Evolutionary conservation across 176 grass and related monocot genomes (phyloP).

Genomic region (Guadua angustifolia): DNA sequence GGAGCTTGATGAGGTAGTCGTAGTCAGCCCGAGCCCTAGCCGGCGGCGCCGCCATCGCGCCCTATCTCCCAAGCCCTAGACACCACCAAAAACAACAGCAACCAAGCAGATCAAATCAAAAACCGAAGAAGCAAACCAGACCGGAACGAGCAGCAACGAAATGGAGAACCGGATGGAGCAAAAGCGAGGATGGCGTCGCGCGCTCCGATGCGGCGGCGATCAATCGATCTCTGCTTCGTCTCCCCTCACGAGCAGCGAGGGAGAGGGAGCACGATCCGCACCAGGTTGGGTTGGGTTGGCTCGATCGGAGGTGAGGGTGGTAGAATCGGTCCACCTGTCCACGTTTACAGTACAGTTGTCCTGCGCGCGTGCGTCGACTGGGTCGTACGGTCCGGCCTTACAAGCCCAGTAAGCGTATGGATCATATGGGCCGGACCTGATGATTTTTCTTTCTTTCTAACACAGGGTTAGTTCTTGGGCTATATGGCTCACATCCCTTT

Average conservation of each 20-base stretch:
- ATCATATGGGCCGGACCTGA: neutral
- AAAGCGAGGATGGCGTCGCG: neutral
- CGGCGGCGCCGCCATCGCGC: slow-evolving; percentile 58
- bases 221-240: slow-evolving; percentile 2
- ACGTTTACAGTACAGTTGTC: neutral
- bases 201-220: slow-evolving; percentile 16
- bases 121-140: neutral
- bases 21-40: slow-evolving; percentile 65
- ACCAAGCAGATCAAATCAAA: slow-evolving; percentile 37
- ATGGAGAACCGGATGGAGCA: slow-evolving; percentile 22
- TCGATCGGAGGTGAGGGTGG: slow-evolving; percentile 28
- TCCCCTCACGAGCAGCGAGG: slow-evolving; percentile 26
- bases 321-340: slow-evolving; percentile 34
- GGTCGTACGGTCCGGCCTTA: neutral
- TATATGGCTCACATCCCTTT: neutral
- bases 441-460: neutral
- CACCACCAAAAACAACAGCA: slow-evolving; percentile 5
- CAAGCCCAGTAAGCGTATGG: too few relatives aligned
- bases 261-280: neutral
- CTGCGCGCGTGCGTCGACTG: neutral
- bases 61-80: slow-evolving; percentile 39
- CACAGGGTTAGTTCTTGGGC: neutral
- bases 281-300: slow-evolving; percentile 21
- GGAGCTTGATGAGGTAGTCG: slow-evolving; percentile 67
- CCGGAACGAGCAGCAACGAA: neutral